Percentiles rank a stretch among this genome's conserved stretches.
Evolutionary conservation across 2,329 filamentous ascomycete genomes (phyloP).

Genomic region (Aspergillus fijiensis): DNA sequence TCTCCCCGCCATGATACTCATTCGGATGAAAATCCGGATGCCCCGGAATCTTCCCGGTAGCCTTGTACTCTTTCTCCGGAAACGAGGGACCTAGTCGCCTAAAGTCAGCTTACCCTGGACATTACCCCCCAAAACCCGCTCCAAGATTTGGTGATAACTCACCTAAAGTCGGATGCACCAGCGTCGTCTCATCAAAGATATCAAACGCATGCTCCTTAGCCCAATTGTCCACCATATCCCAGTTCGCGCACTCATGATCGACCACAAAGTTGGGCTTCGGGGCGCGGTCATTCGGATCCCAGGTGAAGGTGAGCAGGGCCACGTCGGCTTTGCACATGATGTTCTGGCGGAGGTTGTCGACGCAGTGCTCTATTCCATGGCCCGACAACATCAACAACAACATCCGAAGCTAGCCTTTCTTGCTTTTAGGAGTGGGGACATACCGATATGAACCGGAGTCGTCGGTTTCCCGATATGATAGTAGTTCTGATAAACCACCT

Average conservation of each 20-base stretch:
- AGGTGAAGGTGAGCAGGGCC: not conserved
- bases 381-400: too few species aligned
- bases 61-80: not conserved
- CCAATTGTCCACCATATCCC: not conserved
- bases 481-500: not conserved
- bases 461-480: not conserved
- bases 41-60: not conserved
- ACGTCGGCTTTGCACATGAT: constrained; percentile 3
- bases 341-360: constrained; percentile 4
- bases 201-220: not conserved
- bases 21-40: constrained; percentile 4
- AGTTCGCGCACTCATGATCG: constrained; percentile 1
- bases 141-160: too few species aligned
- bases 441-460: not conserved
- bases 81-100: not conserved
- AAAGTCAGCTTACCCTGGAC: too few species aligned
- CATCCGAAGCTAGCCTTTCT: too few species aligned
- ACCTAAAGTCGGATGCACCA: not conserved
- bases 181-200: not conserved
- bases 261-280: constrained; percentile 1
- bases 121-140: too few species aligned
- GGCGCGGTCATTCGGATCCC: not conserved
- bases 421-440: too few species aligned
- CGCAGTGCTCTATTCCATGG: not conserved
- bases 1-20: not conserved